A percentile compares a stretch with the other conserved stretches of the same genome.
Conservation (phyloP, 495 filamentous ascomycete species). For the Trichoderma orchidacearum region DNA sequence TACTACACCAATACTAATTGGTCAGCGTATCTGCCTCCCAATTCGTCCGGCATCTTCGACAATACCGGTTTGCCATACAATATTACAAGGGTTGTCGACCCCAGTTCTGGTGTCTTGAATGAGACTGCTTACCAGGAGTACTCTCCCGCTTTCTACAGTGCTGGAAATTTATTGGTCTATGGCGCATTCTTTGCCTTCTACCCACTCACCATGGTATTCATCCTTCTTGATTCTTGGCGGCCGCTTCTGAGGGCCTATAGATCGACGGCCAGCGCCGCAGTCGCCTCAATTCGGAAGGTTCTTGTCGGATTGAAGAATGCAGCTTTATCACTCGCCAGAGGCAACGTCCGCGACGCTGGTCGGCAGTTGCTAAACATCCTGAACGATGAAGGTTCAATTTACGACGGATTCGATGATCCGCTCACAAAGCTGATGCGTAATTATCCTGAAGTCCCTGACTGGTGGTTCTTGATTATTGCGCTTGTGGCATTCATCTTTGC, state of each 20-base stretch:
- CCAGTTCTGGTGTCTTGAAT: slow-evolving; percentile 19
- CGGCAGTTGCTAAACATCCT: slow-evolving; percentile 3
- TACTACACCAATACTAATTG: slow-evolving; percentile 26
- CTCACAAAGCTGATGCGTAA: slow-evolving; percentile 26
- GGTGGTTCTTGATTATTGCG: slow-evolving; percentile 25
- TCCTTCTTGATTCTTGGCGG: slow-evolving; percentile 7
- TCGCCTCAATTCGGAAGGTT: slow-evolving; percentile 24
- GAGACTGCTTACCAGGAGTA: slow-evolving; percentile 19
- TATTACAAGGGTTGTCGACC: slow-evolving; percentile 19
- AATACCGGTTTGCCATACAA: slow-evolving; percentile 23
- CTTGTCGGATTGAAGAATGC: slow-evolving; percentile 16
- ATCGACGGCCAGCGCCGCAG: not conserved
- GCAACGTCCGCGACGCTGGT: not conserved
- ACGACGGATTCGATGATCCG: slow-evolving; percentile 4
- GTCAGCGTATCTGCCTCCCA: slow-evolving; percentile 24
- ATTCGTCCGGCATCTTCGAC: slow-evolving; percentile 24
- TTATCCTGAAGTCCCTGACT: slow-evolving; percentile 26
- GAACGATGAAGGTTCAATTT: slow-evolving; percentile 8
- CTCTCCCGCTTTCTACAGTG: slow-evolving; percentile 25
- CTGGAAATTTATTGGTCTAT: slow-evolving; percentile 20
- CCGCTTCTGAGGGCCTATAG: not conserved
- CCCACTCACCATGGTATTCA: slow-evolving; percentile 22
- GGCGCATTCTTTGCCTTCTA: slow-evolving; percentile 27
- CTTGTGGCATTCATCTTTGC: slow-evolving; percentile 24
- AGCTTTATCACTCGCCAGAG: slow-evolving; percentile 11